Evolutionary conservation across 1,139 yeast species (phyloP), one percentile per base, ranked within the genome.

Genomic region (Taiozyma onychis): DNA sequence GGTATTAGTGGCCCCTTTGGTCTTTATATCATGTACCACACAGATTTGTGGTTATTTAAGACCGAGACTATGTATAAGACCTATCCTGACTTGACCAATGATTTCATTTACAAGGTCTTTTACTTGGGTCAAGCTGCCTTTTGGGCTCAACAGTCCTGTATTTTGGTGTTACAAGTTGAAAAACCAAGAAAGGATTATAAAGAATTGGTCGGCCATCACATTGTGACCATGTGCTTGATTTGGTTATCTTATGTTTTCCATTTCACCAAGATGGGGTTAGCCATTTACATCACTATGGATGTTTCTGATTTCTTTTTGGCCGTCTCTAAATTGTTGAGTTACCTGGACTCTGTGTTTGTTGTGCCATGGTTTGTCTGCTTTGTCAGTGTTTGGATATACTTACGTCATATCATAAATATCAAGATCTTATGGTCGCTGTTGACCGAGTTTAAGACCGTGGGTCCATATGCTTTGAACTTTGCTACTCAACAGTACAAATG

Each of bases 401-500:
- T 88, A 54, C 87, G 99, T 66, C 99, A 93, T 66, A 88, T 81
- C 66, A 69, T 90, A 57, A 93, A 91, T 68, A 63, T 91, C 55
- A 79, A 74, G 62, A 87, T 93, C 55, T 76, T 93, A 59, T 88
- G 88, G 86, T 90, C 98, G 1, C 85, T 93, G 35, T 73, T 87
- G 49, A 90, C 97, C 27, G 96, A 90, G 66, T 93, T 88, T 70
- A 78, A 76, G 57, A 80, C 95, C 3, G 89, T 88, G 37, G 98
- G 98, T 45, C 83, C 84, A 54, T 90, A 77, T 71, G 78, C 77
- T 51, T 75, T 95, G 60, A 83, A 89, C 72, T 93, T 91, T 83
- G 88, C 78, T n/a, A 84, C 95, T 34, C 93, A 90, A 66, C 97
- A 91, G 68, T 93, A 91, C 74, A 93, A 95, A 70, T 93, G 98